Percentiles rank a stretch among this genome's conserved stretches.
These are phyloP conservation scores for Pinus tabuliformis DNA, from an alignment of 75 land plant genomes.

Conservation along the genomic window DNA sequence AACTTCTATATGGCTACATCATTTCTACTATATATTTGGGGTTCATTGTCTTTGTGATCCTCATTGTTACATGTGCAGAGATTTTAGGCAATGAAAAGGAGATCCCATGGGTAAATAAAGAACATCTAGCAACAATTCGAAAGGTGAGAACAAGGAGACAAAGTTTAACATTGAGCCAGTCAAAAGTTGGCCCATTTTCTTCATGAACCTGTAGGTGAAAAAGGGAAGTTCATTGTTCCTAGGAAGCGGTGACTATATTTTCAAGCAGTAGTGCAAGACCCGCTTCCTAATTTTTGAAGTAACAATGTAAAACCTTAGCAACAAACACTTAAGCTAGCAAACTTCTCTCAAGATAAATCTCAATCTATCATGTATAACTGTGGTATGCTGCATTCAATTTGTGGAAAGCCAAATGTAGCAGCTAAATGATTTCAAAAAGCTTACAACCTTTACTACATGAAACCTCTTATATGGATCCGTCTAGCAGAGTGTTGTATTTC, in stretches of 20 bases:
- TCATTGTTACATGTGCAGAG: too few species aligned
- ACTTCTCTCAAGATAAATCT: conserved; percentile 85
- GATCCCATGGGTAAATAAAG: too few species aligned
- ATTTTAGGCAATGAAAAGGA: too few species aligned
- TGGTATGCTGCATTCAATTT: conserved; percentile 72
- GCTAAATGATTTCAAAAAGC: conserved; percentile 81
- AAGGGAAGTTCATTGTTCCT: neutral
- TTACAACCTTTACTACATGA: conserved; percentile 48
- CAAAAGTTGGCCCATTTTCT: neutral
- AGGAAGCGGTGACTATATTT: neutral
- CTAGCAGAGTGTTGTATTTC: conserved; percentile 88
- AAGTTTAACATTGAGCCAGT: neutral
- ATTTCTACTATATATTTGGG: too few species aligned
- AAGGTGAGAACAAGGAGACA: conserved; percentile 19
- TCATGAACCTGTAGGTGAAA: neutral
- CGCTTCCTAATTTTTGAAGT: neutral
- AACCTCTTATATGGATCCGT: conserved; percentile 85
- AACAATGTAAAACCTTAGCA: neutral
- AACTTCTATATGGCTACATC: too few species aligned
- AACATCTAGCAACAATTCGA: conserved; percentile 6
- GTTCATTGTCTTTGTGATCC: too few species aligned
- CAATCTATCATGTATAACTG: conserved; percentile 75
- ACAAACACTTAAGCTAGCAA: conserved; percentile 48
- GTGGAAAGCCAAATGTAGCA: conserved; percentile 86
- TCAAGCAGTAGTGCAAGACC: neutral